A percentile compares a stretch with the other conserved stretches of the same genome.
phyloP scores from a whole-genome alignment of 371 early-diverging fungal species.

The Sporodiniella umbellata region DNA sequence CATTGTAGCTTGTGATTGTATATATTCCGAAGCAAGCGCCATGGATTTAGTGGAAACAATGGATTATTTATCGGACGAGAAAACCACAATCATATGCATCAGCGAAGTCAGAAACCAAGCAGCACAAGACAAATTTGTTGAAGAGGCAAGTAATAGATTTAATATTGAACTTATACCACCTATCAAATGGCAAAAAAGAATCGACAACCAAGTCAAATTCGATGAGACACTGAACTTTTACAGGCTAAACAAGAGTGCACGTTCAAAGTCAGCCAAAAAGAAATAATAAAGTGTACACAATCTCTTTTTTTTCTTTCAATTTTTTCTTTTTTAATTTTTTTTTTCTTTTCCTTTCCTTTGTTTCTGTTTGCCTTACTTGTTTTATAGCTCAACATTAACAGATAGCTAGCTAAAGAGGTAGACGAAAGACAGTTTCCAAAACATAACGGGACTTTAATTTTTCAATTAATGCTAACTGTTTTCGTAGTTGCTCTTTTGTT shows the following conservation, averaged over 20 bases:
- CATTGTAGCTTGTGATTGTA: slow-evolving; percentile 52
- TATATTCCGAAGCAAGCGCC: slow-evolving; percentile 55
- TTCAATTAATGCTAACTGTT: background rate
- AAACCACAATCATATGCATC: slow-evolving; percentile 45
- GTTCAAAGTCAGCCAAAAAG: slow-evolving; percentile 14
- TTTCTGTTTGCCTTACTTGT: background rate
- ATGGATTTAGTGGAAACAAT: slow-evolving; percentile 46
- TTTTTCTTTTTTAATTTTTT: slow-evolving; percentile 4
- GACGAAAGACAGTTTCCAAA: too few species aligned
- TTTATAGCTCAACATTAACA: background rate
- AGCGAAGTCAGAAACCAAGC: slow-evolving; percentile 51
- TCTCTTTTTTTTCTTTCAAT: background rate
- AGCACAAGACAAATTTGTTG: slow-evolving; percentile 48
- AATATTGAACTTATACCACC: slow-evolving; percentile 40
- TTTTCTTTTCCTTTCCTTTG: slow-evolving; percentile 3
- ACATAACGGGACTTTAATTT: slow-evolving; percentile 2
- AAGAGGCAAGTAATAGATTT: slow-evolving; percentile 34
- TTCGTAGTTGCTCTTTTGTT: background rate
- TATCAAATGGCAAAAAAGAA: slow-evolving; percentile 40
- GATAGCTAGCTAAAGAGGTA: background rate
- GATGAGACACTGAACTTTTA: slow-evolving; percentile 49
- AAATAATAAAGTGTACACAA: background rate
- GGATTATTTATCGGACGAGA: slow-evolving; percentile 29
- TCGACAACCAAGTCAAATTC: slow-evolving; percentile 30
- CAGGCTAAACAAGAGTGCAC: slow-evolving; percentile 25